Base-by-base conservation (phyloP, 139 green algal species). In the Chlorella sp. region DNA sequence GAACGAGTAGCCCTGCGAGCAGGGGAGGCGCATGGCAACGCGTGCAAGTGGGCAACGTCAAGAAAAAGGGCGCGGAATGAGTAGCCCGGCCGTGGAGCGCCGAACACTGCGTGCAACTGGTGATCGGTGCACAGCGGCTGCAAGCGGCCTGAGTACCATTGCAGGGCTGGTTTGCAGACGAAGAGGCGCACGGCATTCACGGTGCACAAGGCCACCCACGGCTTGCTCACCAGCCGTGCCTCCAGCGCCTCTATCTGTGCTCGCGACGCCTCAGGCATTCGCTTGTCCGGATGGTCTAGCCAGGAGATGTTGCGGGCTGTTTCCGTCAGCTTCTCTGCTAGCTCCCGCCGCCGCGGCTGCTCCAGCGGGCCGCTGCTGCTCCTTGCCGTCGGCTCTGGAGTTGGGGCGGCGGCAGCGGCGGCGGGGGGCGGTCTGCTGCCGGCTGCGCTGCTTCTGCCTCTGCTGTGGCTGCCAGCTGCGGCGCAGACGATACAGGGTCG, bases 261-360 rank as follows among this genome's bases (percentile, higher is more conserved):
- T 12, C 60, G 21, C 0, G 36, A 70, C 28, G 76, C 76, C 76
- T 82, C 76, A 6, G 28, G 23, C 6, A 56, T 38, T 36, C 60
- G 76, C 7, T 73, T 26, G 25, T 15, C 57, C 3, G 60, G 60
- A 26, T 28, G 76, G 38, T 82, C 76, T 16, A 4, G 15, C 76
- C 76, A 82, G 36, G 39, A 36, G 32, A 82, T 82, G 25, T 71
- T 72, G 9, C 39, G 57, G 15, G 76, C 76, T 4, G 76, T 73
- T 0, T 60, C 30, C 16, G 60, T 72, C 34, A 82, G 76, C 76
- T 82, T 82, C 6, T 71, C 76, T 38, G 36, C 76, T 39, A 82
- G 60, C 36, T 73, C 32, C 2, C 38, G 36, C 7, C 76, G 51
- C 51, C 51, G 51, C 13, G 51, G 76, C 32, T 82, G 26, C 0